A percentile compares a stretch with the other conserved stretches of the same genome.
Conservation (phyloP, 2,329 filamentous ascomycete genomes). For the Monosporascus sp. region DNA sequence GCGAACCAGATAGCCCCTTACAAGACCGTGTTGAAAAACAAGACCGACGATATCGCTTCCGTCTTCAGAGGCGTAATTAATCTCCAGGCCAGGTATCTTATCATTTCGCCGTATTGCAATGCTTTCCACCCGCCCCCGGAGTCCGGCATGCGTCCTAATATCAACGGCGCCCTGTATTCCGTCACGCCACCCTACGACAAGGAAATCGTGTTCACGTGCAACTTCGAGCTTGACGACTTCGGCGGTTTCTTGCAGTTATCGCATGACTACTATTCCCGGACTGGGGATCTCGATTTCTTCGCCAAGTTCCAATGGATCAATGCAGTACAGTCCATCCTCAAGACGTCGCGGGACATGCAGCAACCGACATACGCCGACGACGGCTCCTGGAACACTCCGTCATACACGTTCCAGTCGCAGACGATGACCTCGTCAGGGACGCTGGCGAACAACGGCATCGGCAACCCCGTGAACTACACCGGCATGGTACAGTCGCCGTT, state of each 20-base stretch:
- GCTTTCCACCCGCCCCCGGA: slow-evolving; percentile 82
- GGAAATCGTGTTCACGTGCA: slow-evolving; percentile 82
- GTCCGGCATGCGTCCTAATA: slow-evolving; percentile 56
- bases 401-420: slow-evolving; percentile 71
- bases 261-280: slow-evolving; percentile 73
- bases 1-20: slow-evolving; percentile 70
- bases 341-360: slow-evolving; percentile 64
- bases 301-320: slow-evolving; percentile 65
- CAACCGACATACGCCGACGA: slow-evolving; percentile 51
- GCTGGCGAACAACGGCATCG: slow-evolving; percentile 67
- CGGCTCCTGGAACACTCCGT: slow-evolving; percentile 21
- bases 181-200: slow-evolving; percentile 61
- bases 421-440: slow-evolving; percentile 77
- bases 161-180: slow-evolving; percentile 55
- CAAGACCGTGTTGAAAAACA: slow-evolving; percentile 53
- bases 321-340: slow-evolving; percentile 65
- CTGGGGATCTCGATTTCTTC: slow-evolving; percentile 69
- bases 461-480: slow-evolving; percentile 74
- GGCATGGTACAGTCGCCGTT: slow-evolving; percentile 84
- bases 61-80: slow-evolving; percentile 69
- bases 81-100: slow-evolving; percentile 63
- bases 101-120: slow-evolving; percentile 76
- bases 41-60: slow-evolving; percentile 56
- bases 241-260: slow-evolving; percentile 80
- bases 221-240: slow-evolving; percentile 89